Evolutionary conservation across 129 eudicot species (phyloP), one percentile per base, ranked within the genome.

Genomic region (Rutidosis leptorrhynchoides): DNA sequence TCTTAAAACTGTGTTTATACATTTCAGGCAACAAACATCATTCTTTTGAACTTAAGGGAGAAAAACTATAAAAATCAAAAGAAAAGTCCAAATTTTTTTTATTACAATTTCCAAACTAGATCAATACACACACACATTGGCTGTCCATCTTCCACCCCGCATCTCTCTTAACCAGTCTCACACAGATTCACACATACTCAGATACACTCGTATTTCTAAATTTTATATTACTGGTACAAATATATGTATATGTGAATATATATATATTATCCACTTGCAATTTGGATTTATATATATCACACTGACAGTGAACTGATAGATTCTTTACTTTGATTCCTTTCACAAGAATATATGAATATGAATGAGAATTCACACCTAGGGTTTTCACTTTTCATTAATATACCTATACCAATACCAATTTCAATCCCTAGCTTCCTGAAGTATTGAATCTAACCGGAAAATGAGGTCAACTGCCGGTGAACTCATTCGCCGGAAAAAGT

Each of bases 391-490:
- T 78, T 59, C 61, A 74, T 58, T 16, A 24, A 24, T 24, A 55
- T 7, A 43, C 28, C 24, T 16, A 24, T 30, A 69, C 66, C 35
- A 40, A 64, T 14, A 28, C 30, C 27, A 30, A 17, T 58, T 64
- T 72, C 24, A 64, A 75, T 35, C 62, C 79, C 74, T 23, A 37
- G 56, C 23, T 25, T 29, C 23, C 55, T 51, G 76, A 56, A n/a
- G 28, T 61, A 1, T 32, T 3, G 15, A 10, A 26, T 58, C 58
- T 69, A 33, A 60, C 16, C 65, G 51, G 58, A 72, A 71, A 69
- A 80, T 78, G 90, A 86, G 71, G 79, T 74, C 67, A 19, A 83
- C 79, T 51, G 80, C 74, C 29, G 64, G 45, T 24, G 90, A 86
- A 15, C 66, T 53, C 49, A 22, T 71, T 69, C 81, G 78, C 46